A percentile compares a stretch with the other conserved stretches of the same genome.
These are phyloP conservation scores for Curvularia spicifera DNA, from an alignment of 2,329 filamentous ascomycete species.

Conservation along the genomic window DNA sequence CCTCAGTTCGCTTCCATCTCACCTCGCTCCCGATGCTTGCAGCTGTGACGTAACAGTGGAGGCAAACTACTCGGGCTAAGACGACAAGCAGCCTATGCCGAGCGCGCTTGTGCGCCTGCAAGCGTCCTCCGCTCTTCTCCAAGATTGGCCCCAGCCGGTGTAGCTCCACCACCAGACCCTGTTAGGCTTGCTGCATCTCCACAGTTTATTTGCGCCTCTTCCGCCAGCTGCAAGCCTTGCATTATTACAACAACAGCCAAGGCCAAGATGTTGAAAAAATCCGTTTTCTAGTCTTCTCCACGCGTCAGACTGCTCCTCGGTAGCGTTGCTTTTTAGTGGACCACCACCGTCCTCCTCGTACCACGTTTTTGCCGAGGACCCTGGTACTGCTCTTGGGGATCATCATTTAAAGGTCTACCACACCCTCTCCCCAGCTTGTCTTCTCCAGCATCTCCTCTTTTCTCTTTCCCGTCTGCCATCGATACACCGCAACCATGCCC, in stretches of 20 bases:
- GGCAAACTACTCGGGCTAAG: conserved; percentile 23
- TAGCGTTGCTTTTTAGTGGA: conserved; percentile 33
- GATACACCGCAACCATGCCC: conserved; percentile 30
- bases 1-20: neutral
- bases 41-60: conserved; percentile 31
- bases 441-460: conserved; percentile 27
- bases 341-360: conserved; percentile 19
- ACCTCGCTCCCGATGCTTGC: conserved; percentile 12
- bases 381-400: conserved; percentile 21
- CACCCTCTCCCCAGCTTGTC: conserved; percentile 24
- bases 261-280: conserved; percentile 36
- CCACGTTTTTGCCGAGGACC: conserved; percentile 25
- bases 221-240: conserved; percentile 30
- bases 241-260: conserved; percentile 37
- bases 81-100: conserved; percentile 29
- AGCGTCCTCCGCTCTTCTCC: conserved; percentile 31
- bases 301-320: conserved; percentile 29
- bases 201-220: conserved; percentile 38
- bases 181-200: conserved; percentile 35
- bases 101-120: conserved; percentile 34
- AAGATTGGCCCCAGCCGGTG: conserved; percentile 32
- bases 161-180: conserved; percentile 32
- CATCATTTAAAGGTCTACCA: conserved; percentile 35
- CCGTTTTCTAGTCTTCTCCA: conserved; percentile 40
- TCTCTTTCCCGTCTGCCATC: conserved; percentile 27